Evolutionary conservation across 257 asterid species (phyloP), one percentile per base, ranked within the genome.

Genomic region (Jacaranda mimosifolia): DNA sequence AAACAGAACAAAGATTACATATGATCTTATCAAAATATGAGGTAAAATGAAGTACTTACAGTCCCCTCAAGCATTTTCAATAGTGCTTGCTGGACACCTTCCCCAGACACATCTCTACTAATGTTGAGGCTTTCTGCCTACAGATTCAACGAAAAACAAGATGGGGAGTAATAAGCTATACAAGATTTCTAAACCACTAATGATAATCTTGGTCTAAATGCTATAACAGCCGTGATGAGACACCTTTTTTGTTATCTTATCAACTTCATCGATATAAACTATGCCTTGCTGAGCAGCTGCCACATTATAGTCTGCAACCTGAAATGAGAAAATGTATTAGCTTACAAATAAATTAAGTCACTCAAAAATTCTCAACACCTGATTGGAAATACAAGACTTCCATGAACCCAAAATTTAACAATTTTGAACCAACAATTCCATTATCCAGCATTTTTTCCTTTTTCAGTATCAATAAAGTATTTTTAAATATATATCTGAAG

Each of bases 51-150:
- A 78, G 74, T 80, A 81, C 97, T 89, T 84, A 96, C 99, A 64
- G 98, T 96, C 60, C 99, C 98, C 88, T 96, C 98, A n/a, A 96
- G 99, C 98, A 96, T 96, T 86, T 96, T 96, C 84, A 96, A 80
- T 59, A 96, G 87, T 65, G 99, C 98, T 79, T 96, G 99, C 83
- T 96, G 99, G 74, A 96, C 99, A 43, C 99, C 99, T 87, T 96
- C 99, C 56, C 99, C 99, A 6, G 99, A 96, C 15, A 96, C 99
- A 81, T 96, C 99, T 86, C 99, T 86, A 82, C 99, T 96, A 77
- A 96, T 91, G 79, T 93, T 96, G 68, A 91, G 85, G 85, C 97
- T 96, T 92, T 96, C 99, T 40, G 97, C 97, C 99, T 96, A 89
- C 46, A 82, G 75, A 68, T 38, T 26, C 32, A 79, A 63, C 62